Evolutionary conservation across 768 basidiomycete species (phyloP).

Genomic region (Suillus hirtellus): DNA sequence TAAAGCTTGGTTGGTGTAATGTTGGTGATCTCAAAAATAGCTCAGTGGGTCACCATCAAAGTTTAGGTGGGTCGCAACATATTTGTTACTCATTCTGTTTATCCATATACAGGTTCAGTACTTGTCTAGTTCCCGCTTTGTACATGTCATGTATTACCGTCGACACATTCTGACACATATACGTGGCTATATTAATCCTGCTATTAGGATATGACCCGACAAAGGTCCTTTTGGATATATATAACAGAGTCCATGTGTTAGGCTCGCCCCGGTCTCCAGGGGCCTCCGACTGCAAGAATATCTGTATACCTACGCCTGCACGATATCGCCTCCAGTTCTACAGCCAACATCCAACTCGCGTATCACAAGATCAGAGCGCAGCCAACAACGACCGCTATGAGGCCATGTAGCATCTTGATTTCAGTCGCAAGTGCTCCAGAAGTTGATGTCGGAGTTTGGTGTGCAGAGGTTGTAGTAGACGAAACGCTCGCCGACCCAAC

Average conservation of each 20-base stretch:
- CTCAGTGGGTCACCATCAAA: background rate
- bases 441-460: slow-evolving; percentile 7
- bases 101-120: background rate
- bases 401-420: background rate
- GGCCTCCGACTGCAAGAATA: background rate
- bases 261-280: background rate
- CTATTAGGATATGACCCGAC: background rate
- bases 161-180: background rate
- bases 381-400: background rate
- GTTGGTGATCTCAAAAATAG: background rate
- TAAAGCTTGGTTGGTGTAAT: background rate
- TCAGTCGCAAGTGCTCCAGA: slow-evolving; percentile 7
- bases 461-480: slow-evolving; percentile 1
- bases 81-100: background rate
- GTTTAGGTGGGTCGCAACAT: background rate
- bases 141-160: background rate
- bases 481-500: background rate
- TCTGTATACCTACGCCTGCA: background rate
- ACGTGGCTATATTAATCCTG: background rate
- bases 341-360: background rate
- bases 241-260: background rate
- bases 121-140: background rate
- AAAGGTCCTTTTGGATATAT: background rate
- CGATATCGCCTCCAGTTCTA: background rate
- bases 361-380: slow-evolving; percentile 8